Percentiles rank a stretch among this genome's conserved stretches.
Conservation (phyloP, 1,284 basidiomycete species). For the Melampsora americana region DNA sequence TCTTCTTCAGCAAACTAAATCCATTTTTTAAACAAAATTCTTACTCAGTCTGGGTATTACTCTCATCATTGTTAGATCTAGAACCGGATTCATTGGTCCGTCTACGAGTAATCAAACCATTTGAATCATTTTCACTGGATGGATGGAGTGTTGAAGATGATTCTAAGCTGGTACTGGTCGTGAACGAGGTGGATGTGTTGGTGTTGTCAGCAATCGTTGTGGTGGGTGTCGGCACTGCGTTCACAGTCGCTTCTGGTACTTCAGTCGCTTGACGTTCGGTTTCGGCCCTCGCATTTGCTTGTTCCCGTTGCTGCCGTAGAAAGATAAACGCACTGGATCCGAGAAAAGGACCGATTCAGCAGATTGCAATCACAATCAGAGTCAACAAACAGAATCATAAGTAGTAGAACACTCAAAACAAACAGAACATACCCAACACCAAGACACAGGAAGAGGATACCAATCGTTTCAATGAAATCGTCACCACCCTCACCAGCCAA, state of each 20-base stretch:
- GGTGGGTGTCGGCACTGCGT: background rate
- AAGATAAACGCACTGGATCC: conserved; percentile 35
- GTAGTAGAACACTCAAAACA: background rate
- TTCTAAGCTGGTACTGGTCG: background rate
- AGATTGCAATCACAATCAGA: background rate
- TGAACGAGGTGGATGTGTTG: background rate
- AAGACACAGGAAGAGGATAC: conserved; percentile 42
- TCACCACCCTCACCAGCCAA: conserved; percentile 27
- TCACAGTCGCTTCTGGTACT: conserved; percentile 11
- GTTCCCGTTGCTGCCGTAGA: conserved; percentile 41
- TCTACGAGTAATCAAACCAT: background rate
- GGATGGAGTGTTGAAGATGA: background rate
- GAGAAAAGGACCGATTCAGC: background rate
- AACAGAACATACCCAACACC: conserved; percentile 38
- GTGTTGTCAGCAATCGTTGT: background rate
- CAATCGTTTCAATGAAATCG: conserved; percentile 41
- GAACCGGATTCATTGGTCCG: background rate
- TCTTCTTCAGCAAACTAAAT: too few relatives aligned
- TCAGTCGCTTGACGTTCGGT: conserved; percentile 9
- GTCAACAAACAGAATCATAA: background rate
- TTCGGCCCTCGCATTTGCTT: conserved; percentile 31
- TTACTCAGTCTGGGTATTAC: background rate
- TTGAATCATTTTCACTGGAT: background rate
- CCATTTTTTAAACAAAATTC: background rate
- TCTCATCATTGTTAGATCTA: background rate